A percentile compares a stretch with the other conserved stretches of the same genome.
phyloP scores from a whole-genome alignment of 2,329 filamentous ascomycete genomes.

The Stylonectria norvegica region DNA sequence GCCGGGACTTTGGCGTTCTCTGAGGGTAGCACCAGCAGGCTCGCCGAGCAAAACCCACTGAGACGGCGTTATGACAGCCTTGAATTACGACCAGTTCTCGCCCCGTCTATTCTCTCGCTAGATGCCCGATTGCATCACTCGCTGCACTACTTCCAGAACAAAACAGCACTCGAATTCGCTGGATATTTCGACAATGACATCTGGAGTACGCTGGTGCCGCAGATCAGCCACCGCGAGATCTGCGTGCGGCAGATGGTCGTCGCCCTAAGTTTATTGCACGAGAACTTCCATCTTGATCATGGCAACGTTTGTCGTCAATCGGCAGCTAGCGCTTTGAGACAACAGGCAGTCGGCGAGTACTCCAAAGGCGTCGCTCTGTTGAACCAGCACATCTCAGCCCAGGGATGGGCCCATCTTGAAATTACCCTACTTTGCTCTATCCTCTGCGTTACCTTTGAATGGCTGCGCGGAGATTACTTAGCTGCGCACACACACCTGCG shows the following conservation, averaged over 20 bases:
- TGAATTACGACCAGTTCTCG: too few relatives aligned
- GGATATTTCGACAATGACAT: constrained; percentile 18
- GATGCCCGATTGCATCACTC: constrained; percentile 5
- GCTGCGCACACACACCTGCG: constrained; percentile 13
- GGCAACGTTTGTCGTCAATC: background rate
- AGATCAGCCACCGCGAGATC: constrained; percentile 15
- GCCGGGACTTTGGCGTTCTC: background rate
- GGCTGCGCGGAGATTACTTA: constrained; percentile 15
- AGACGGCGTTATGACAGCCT: too few relatives aligned
- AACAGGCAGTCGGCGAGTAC: constrained; percentile 11
- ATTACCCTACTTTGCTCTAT: constrained; percentile 17
- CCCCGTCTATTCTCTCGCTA: background rate
- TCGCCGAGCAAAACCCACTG: background rate
- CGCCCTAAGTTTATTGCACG: constrained; percentile 14
- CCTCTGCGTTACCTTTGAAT: constrained; percentile 18
- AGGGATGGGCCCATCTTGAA: constrained; percentile 14
- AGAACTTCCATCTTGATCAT: constrained; percentile 12
- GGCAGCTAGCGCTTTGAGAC: constrained; percentile 1
- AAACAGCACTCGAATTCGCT: constrained; percentile 12
- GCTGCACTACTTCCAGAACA: constrained; percentile 13
- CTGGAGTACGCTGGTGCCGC: constrained; percentile 15
- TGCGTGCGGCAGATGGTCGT: constrained; percentile 17
- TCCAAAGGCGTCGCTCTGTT: constrained; percentile 8
- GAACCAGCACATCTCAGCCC: constrained; percentile 13
- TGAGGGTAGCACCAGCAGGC: background rate